Conservation (phyloP, 2,329 filamentous ascomycete genomes). For the Fusarium piperis region DNA sequence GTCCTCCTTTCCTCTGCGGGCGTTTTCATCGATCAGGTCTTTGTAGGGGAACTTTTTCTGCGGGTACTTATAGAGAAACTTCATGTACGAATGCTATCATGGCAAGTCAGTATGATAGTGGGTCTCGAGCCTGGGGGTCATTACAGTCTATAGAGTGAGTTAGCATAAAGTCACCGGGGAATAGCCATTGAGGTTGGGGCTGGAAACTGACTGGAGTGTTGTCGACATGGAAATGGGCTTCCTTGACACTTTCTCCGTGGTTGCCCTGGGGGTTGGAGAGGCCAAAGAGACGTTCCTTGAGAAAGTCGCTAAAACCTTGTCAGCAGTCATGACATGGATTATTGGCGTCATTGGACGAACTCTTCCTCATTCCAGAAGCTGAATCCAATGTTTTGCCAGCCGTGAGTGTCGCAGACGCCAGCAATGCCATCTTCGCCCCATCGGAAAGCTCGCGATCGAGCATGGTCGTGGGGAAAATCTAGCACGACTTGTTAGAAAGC, state of each 20-base stretch:
- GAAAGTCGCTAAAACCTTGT: slow-evolving; percentile 73
- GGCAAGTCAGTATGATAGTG: slow-evolving; percentile 20
- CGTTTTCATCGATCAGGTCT: slow-evolving; percentile 86
- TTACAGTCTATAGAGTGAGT: slow-evolving; percentile 56
- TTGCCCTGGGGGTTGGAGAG: slow-evolving; percentile 97
- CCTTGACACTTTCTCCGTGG: slow-evolving; percentile 96
- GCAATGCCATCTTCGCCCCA: slow-evolving; percentile 99
- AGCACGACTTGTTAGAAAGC: slow-evolving; percentile 31
- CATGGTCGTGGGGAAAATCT: slow-evolving; percentile 96
- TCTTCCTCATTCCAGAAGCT: slow-evolving; percentile 98
- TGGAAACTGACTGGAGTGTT: slow-evolving; percentile 76
- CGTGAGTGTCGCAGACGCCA: slow-evolving; percentile 91
- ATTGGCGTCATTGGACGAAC: slow-evolving; percentile 55
- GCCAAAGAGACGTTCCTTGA: slow-evolving; percentile 95
- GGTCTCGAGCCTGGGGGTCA: slow-evolving; percentile 9
- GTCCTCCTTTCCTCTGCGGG: slow-evolving; percentile 76
- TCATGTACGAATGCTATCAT: slow-evolving; percentile 94
- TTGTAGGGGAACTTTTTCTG: slow-evolving; percentile 93
- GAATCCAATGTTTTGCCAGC: slow-evolving; percentile 91
- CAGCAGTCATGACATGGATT: slow-evolving; percentile 45
- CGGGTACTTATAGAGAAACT: slow-evolving; percentile 97
- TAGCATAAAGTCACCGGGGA: slow-evolving; percentile 19
- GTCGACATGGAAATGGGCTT: slow-evolving; percentile 95
- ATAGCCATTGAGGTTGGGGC: background rate
- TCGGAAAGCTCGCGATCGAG: slow-evolving; percentile 86